Percentiles rank a stretch among this genome's conserved stretches.
Evolutionary conservation across 208 protist species (phyloP).

Genomic region (Wallacemonas sp.): DNA sequence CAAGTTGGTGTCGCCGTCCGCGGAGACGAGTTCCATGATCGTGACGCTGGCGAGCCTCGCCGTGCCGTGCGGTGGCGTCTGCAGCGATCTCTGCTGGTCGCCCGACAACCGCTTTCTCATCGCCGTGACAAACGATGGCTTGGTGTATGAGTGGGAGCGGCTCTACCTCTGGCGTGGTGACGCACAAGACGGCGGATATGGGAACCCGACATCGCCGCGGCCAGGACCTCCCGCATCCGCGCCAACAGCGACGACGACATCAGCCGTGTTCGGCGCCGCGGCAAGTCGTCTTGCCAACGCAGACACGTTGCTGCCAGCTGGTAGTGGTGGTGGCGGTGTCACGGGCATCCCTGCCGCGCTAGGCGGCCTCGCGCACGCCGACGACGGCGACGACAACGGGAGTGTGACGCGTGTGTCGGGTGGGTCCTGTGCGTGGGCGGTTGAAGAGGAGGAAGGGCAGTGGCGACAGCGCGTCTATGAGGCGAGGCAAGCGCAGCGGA

Average conservation of each 20-base stretch:
- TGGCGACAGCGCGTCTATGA: slow-evolving; percentile 16
- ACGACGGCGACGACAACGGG: too few relatives aligned
- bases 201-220: too few relatives aligned
- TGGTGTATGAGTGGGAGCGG: slow-evolving; percentile 63
- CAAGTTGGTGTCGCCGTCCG: not conserved
- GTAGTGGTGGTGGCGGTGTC: too few relatives aligned
- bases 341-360: too few relatives aligned
- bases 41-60: slow-evolving; percentile 42
- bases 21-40: not conserved
- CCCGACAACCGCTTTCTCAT: slow-evolving; percentile 53
- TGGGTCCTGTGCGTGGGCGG: too few relatives aligned
- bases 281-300: too few relatives aligned
- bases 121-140: slow-evolving; percentile 49
- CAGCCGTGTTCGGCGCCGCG: too few relatives aligned
- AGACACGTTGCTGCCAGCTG: too few relatives aligned
- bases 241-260: too few relatives aligned
- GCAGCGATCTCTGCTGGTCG: slow-evolving; percentile 55
- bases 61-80: slow-evolving; percentile 55
- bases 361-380: too few relatives aligned
- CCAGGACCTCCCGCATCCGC: not conserved
- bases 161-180: slow-evolving; percentile 31
- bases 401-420: too few relatives aligned
- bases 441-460: slow-evolving; percentile 23
- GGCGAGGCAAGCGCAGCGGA: slow-evolving; percentile 8
- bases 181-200: not conserved